phyloP scores from a whole-genome alignment of 805 yeast genomes.

The Kluyveromyces wickerhamii region DNA sequence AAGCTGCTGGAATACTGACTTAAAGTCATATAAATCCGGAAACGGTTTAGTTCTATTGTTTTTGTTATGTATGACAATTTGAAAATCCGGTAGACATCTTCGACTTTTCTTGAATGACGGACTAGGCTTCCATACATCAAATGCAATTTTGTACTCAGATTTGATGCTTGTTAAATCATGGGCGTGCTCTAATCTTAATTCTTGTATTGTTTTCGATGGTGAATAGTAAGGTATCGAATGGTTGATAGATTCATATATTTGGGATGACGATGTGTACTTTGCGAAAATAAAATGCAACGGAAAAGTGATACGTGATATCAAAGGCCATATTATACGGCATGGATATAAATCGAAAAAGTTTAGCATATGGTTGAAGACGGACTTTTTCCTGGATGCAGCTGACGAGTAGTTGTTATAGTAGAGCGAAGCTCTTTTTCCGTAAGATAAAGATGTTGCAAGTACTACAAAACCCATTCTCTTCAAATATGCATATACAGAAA shows the following conservation, averaged over 20 bases:
- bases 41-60: conserved; percentile 31
- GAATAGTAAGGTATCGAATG: conserved; percentile 19
- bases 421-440: conserved; percentile 1
- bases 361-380: too few relatives aligned
- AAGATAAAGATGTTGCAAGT: conserved; percentile 7
- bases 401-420: too few relatives aligned
- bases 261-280: conserved; percentile 21
- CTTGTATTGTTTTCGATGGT: conserved; percentile 12
- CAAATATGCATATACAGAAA: conserved; percentile 63
- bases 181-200: conserved; percentile 3
- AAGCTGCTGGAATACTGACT: conserved; percentile 27
- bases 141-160: conserved; percentile 34
- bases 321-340: too few relatives aligned
- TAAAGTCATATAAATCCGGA: conserved; percentile 40
- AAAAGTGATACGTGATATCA: too few relatives aligned
- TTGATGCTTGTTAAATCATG: background rate
- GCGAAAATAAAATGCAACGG: conserved; percentile 12
- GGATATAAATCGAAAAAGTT: too few relatives aligned
- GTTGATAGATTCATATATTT: conserved; percentile 26
- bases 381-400: too few relatives aligned
- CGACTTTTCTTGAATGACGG: conserved; percentile 58
- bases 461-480: conserved; percentile 76
- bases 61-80: conserved; percentile 50
- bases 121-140: conserved; percentile 79
- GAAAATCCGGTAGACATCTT: conserved; percentile 72